A percentile compares a stretch with the other conserved stretches of the same genome.
phyloP scores from a whole-genome alignment of 192 early-diverging fungal species.

The Linnemannia schmuckeri region DNA sequence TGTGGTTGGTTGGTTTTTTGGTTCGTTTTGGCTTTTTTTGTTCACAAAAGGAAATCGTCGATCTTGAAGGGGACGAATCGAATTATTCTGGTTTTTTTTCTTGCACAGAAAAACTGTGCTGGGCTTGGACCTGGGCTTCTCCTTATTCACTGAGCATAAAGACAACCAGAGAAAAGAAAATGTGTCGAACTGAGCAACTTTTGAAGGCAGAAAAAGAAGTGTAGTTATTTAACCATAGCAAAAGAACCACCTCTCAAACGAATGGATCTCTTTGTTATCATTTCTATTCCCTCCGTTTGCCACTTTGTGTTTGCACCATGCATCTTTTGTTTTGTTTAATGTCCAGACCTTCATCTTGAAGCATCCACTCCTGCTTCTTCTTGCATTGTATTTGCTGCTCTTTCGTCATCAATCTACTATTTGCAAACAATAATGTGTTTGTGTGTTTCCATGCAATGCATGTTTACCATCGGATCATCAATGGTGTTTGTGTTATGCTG shows the following conservation, averaged over 20 bases:
- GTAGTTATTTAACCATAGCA: not conserved
- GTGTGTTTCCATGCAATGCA: not conserved
- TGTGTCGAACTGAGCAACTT: not conserved
- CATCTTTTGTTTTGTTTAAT: not conserved
- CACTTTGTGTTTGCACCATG: not conserved
- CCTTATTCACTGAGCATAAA: not conserved
- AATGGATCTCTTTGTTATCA: not conserved
- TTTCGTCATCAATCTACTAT: not conserved
- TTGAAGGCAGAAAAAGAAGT: not conserved
- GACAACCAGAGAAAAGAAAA: not conserved
- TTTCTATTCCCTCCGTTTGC: not conserved
- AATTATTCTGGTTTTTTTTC: not conserved
- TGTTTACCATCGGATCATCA: not conserved
- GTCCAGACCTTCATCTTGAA: not conserved
- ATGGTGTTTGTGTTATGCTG: not conserved
- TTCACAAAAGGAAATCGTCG: not conserved
- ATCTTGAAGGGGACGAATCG: conserved; percentile 3
- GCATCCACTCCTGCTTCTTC: not conserved
- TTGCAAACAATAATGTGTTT: not conserved
- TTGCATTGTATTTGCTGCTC: not conserved
- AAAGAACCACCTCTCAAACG: not conserved
- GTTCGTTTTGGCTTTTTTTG: not conserved
- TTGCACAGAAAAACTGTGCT: not conserved
- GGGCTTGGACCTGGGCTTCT: not conserved
- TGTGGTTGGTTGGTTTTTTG: not conserved